Conservation (phyloP, 2,329 filamentous ascomycete species). For the Colletotrichum zoysiae region DNA sequence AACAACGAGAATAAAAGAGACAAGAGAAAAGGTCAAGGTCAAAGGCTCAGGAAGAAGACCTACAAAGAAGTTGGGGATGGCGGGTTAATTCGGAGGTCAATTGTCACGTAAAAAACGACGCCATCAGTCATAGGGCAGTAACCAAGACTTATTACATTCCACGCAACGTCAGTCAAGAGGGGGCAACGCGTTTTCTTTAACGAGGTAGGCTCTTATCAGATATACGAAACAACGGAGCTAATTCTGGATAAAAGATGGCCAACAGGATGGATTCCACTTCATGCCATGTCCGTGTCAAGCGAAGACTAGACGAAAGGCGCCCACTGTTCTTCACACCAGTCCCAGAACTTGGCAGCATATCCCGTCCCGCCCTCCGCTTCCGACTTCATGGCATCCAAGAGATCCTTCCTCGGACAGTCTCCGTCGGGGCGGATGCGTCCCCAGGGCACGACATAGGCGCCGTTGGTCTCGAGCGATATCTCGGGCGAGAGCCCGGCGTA, state of each 20-base stretch:
- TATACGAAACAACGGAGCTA: not conserved
- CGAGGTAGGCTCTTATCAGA: no score
- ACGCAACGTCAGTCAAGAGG: not conserved
- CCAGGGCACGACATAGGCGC: constrained; percentile 49
- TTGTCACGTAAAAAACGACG: no score
- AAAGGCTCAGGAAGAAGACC: no score
- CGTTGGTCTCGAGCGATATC: constrained; percentile 49
- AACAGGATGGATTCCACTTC: no score
- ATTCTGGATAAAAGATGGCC: not conserved
- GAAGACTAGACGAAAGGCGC: constrained; percentile 2
- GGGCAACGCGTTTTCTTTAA: not conserved
- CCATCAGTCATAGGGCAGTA: no score
- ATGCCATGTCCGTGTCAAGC: not conserved
- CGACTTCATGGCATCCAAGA: constrained; percentile 46
- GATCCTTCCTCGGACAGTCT: constrained; percentile 45
- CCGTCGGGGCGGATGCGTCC: constrained; percentile 45
- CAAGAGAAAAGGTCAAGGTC: not conserved
- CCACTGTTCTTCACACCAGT: constrained; percentile 47
- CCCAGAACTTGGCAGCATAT: constrained; percentile 46
- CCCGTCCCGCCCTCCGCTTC: constrained; percentile 47
- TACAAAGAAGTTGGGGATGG: no score
- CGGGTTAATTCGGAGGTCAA: no score
- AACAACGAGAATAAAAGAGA: not conserved
- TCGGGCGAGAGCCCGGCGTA: constrained; percentile 55
- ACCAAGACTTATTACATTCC: no score